phyloP scores from a whole-genome alignment of 805 yeast genomes.

The Debaryomyces hansenii region DNA sequence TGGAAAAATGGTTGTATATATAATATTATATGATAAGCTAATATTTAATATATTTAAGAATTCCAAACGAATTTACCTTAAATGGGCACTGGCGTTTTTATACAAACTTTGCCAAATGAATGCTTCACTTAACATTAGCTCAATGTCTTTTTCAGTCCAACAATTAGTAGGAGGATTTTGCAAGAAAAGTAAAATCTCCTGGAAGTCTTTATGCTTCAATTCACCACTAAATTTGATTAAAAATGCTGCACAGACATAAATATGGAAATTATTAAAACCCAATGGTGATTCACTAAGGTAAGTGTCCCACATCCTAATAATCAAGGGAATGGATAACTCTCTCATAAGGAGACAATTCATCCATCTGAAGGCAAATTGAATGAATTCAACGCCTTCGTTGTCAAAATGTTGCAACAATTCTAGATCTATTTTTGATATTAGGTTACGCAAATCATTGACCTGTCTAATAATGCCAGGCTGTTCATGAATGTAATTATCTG shows the following conservation, averaged over 20 bases:
- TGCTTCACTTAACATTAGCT: conserved; percentile 90
- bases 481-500: conserved; percentile 95
- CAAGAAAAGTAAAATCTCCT: conserved; percentile 86
- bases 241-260: conserved; percentile 97
- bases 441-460: conserved; percentile 73
- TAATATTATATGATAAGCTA: too few relatives aligned
- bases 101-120: conserved; percentile 94
- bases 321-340: conserved; percentile 74
- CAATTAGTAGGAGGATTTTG: conserved; percentile 85
- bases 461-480: conserved; percentile 97
- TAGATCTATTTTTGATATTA: conserved; percentile 78
- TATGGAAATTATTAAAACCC: conserved; percentile 90
- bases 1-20: too few relatives aligned
- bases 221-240: conserved; percentile 82
- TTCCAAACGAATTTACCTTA: conserved; percentile 35
- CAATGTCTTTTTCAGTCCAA: conserved; percentile 90
- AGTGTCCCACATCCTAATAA: conserved; percentile 97
- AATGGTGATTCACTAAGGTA: conserved; percentile 72
- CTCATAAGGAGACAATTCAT: conserved; percentile 98
- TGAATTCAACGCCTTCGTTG: conserved; percentile 83
- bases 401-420: conserved; percentile 74
- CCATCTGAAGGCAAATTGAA: conserved; percentile 97
- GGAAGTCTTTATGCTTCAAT: conserved; percentile 84
- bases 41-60: too few relatives aligned
- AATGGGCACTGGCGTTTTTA: conserved; percentile 86